phyloP scores from a whole-genome alignment of 2,329 filamentous ascomycete genomes.

The Grosmannia huntii region DNA sequence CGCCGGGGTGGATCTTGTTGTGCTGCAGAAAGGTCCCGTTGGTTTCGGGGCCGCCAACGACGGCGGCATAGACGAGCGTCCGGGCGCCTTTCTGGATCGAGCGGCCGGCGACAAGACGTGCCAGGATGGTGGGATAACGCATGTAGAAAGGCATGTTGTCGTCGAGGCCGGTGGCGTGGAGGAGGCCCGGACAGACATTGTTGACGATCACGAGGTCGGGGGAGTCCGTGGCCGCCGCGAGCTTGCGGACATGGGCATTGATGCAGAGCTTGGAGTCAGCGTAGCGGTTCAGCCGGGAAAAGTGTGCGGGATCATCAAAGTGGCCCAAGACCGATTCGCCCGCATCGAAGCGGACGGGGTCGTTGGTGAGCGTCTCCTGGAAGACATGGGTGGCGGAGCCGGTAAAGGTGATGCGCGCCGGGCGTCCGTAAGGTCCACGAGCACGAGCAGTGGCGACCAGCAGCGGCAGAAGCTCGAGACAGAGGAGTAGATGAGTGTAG shows the following conservation, averaged over 20 bases:
- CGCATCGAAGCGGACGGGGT: neutral
- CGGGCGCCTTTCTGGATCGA: neutral
- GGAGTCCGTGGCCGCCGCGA: neutral
- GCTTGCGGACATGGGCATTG: neutral
- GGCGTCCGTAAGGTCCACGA: neutral
- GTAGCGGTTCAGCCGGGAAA: neutral
- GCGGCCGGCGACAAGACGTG: neutral
- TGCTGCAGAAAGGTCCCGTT: neutral
- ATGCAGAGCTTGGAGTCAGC: neutral
- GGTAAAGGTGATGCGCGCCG: neutral
- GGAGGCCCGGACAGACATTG: neutral
- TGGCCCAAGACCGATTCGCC: neutral
- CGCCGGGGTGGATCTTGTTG: neutral
- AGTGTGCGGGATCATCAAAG: neutral
- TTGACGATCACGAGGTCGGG: neutral
- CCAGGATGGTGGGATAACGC: neutral
- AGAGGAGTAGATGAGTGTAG: neutral
- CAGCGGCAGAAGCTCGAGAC: neutral
- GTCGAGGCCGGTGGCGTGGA: neutral
- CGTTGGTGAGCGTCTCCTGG: neutral
- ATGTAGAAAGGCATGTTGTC: neutral
- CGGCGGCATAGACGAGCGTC: neutral
- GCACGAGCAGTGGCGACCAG: neutral
- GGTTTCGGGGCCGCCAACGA: neutral
- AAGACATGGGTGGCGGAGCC: neutral